A percentile compares a stretch with the other conserved stretches of the same genome.
phyloP scores from a whole-genome alignment of 805 yeast species.

The Geotrichum ghanense region DNA sequence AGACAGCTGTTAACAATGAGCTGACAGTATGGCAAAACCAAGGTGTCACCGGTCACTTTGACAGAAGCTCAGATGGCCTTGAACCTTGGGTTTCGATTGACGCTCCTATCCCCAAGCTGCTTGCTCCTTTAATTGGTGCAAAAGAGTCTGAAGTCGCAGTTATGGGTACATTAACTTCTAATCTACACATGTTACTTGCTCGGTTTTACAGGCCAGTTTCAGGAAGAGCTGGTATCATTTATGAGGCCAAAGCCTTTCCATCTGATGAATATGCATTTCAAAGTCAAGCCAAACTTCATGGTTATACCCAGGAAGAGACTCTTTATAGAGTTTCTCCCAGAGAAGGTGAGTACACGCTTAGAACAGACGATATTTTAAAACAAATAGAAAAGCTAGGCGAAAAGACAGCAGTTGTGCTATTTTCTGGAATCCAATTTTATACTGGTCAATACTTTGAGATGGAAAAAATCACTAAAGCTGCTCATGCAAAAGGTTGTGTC shows the following conservation, averaged over 20 bases:
- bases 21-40: conserved; percentile 70
- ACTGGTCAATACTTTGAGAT: conserved; percentile 84
- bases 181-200: conserved; percentile 61
- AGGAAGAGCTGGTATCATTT: conserved; percentile 53
- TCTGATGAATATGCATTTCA: conserved; percentile 81
- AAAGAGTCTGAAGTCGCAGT: conserved; percentile 65
- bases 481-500: conserved; percentile 39
- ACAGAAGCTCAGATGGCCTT: conserved; percentile 25
- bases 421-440: conserved; percentile 86
- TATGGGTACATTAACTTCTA: conserved; percentile 78
- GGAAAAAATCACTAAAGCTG: conserved; percentile 50
- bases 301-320: conserved; percentile 39
- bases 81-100: conserved; percentile 82
- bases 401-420: conserved; percentile 58
- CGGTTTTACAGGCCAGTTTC: conserved; percentile 64
- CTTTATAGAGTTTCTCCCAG: conserved; percentile 56
- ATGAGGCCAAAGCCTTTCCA: conserved; percentile 84
- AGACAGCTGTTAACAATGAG: conserved; percentile 48
- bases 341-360: conserved; percentile 42
- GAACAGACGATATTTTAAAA: conserved; percentile 51
- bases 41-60: conserved; percentile 80
- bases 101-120: conserved; percentile 53
- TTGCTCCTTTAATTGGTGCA: conserved; percentile 74
- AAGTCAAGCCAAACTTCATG: conserved; percentile 57
- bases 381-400: conserved; percentile 46